Evolutionary conservation across 1,284 basidiomycete genomes (phyloP).

Genomic region (Apiotrichum mycotoxinovorans): DNA sequence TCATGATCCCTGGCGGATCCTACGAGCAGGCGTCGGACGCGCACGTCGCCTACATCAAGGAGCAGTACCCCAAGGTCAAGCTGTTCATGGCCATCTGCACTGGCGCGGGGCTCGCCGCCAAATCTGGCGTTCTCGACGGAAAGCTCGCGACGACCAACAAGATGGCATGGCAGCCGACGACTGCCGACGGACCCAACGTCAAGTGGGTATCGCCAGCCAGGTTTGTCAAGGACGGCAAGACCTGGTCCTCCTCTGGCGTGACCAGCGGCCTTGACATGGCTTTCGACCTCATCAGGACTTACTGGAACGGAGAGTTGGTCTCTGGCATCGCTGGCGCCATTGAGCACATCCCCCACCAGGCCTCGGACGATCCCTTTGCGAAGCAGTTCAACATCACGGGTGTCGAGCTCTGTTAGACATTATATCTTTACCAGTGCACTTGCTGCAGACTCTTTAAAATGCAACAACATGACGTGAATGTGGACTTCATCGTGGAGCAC

Average conservation of each 20-base stretch:
- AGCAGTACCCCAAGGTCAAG: conserved; percentile 1
- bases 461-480: too few relatives aligned
- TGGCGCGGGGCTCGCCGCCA: conserved; percentile 22
- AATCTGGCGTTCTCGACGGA: conserved; percentile 19
- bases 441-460: too few relatives aligned
- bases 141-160: conserved; percentile 29
- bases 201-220: background rate
- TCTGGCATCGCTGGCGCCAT: background rate
- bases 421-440: too few relatives aligned
- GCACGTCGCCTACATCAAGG: background rate
- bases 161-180: conserved; percentile 4
- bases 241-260: background rate
- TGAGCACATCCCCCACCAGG: background rate
- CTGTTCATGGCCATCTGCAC: conserved; percentile 19
- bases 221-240: conserved; percentile 1
- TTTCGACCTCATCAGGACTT: background rate
- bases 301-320: background rate
- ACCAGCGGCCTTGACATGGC: background rate
- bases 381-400: background rate
- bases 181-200: background rate
- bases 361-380: background rate
- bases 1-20: background rate
- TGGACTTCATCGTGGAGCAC: too few relatives aligned
- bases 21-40: background rate
- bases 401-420: background rate